Evolutionary conservation across 805 yeast genomes (phyloP).

Genomic region (Maudiozyma bulderi): DNA sequence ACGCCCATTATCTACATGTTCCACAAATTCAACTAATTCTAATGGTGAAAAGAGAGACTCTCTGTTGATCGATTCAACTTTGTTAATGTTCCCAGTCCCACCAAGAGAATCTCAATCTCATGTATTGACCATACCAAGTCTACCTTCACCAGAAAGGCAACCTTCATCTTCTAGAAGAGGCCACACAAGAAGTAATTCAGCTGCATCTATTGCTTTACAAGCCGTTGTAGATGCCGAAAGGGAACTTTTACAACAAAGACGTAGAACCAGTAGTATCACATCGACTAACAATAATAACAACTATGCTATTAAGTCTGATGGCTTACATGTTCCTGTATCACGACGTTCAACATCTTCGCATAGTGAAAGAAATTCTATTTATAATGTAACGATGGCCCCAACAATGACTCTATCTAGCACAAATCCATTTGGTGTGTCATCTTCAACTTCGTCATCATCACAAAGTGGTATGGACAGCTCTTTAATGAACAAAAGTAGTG

Average conservation of each 20-base stretch:
- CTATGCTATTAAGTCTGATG: not conserved
- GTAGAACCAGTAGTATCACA: not conserved
- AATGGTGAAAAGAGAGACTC: conserved; percentile 33
- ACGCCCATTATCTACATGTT: conserved; percentile 26
- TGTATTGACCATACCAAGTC: conserved; percentile 41
- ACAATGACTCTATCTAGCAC: not conserved
- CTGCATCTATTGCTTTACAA: conserved; percentile 61
- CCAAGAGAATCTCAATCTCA: conserved; percentile 62
- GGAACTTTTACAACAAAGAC: conserved; percentile 7
- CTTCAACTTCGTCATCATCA: conserved; percentile 14
- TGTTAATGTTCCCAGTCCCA: conserved; percentile 45
- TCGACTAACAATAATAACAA: not conserved
- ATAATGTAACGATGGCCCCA: not conserved
- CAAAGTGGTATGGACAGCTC: conserved; percentile 11
- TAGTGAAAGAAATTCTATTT: not conserved
- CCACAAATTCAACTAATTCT: conserved; percentile 33
- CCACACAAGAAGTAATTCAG: conserved; percentile 34
- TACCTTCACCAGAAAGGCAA: conserved; percentile 23
- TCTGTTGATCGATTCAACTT: conserved; percentile 25
- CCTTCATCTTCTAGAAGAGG: conserved; percentile 9
- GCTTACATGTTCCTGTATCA: not conserved
- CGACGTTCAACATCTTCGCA: conserved; percentile 1
- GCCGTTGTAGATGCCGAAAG: conserved; percentile 61
- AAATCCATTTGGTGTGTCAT: not conserved
- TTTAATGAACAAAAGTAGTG: conserved; percentile 18